Percentiles rank a stretch among this genome's conserved stretches.
These are phyloP conservation scores for Nothophytophthora sp. DNA, from an alignment of 352 stramenopile species.

Conservation along the genomic window DNA sequence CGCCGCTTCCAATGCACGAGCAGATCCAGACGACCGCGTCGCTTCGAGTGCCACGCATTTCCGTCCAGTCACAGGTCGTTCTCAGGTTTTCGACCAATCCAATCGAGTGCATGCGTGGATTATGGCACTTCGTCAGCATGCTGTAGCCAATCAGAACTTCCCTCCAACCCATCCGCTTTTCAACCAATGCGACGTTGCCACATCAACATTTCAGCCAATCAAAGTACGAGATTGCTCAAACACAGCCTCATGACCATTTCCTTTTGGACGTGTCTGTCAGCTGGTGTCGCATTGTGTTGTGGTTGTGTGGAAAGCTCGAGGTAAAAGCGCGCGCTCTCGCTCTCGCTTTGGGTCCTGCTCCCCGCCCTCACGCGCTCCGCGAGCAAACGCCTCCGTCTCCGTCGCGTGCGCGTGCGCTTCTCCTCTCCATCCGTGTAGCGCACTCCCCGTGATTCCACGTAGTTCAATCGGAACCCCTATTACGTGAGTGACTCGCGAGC, in stretches of 20 bases:
- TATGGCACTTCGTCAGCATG: not conserved
- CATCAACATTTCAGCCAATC: constrained; percentile 7
- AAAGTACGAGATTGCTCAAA: too few relatives aligned
- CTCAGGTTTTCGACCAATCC: not conserved
- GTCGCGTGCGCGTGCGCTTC: not conserved
- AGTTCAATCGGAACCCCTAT: not conserved
- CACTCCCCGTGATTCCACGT: not conserved
- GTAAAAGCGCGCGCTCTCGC: too few relatives aligned
- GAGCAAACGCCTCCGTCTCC: too few relatives aligned
- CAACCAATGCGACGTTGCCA: not conserved
- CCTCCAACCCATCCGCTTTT: not conserved
- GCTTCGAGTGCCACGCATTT: constrained; percentile 18
- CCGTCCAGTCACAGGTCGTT: constrained; percentile 2
- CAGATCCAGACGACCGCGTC: constrained; percentile 18
- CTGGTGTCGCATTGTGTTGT: too few relatives aligned
- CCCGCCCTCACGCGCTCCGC: too few relatives aligned
- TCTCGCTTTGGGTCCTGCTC: too few relatives aligned
- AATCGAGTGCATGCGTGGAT: too few relatives aligned
- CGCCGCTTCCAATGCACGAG: not conserved
- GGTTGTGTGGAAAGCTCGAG: too few relatives aligned
- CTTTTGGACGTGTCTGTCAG: too few relatives aligned
- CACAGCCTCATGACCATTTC: too few relatives aligned
- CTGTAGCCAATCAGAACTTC: not conserved
- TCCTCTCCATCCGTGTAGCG: not conserved
- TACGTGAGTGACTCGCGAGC: not conserved